Conservation (phyloP, 2,329 filamentous ascomycete genomes). For the Geosmithia flava region DNA sequence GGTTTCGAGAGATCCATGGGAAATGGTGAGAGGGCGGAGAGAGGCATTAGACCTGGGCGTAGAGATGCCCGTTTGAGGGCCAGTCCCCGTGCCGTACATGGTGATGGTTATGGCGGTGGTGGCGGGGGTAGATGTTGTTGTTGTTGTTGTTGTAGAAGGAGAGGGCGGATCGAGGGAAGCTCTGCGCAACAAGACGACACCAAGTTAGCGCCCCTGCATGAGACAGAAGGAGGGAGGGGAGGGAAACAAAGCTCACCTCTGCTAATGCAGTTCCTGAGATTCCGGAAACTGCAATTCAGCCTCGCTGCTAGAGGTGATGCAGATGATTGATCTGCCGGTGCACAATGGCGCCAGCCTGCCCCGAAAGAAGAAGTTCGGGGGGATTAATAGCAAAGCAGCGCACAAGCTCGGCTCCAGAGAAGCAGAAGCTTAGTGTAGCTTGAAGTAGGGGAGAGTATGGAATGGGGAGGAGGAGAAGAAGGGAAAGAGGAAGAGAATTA, state of each 20-base stretch:
- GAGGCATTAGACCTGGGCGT: conserved; percentile 91
- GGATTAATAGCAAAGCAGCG: conserved; percentile 3
- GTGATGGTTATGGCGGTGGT: conserved; percentile 15
- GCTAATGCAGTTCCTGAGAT: neutral
- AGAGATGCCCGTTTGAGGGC: conserved; percentile 89
- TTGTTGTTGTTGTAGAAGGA: neutral
- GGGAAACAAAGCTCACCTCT: neutral
- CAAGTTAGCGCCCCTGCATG: neutral
- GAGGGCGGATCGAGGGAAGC: conserved; percentile 24
- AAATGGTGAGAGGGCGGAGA: conserved; percentile 78
- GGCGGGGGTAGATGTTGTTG: neutral
- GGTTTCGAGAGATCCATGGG: conserved; percentile 91
- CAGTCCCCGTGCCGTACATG: conserved; percentile 80
- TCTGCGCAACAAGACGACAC: neutral
- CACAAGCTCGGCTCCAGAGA: neutral
- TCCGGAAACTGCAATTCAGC: neutral
- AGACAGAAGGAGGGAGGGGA: neutral
- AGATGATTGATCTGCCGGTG: neutral
- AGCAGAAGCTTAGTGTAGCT: neutral
- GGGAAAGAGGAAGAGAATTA: neutral
- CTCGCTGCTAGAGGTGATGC: neutral
- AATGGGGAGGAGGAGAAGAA: neutral
- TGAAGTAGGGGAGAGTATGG: neutral
- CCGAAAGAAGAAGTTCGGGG: conserved; percentile 1
- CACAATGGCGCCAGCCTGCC: conserved; percentile 3